A percentile compares a stretch with the other conserved stretches of the same genome.
These are phyloP conservation scores for Lepraria neglecta DNA, from an alignment of 495 filamentous ascomycete species.

Conservation along the genomic window DNA sequence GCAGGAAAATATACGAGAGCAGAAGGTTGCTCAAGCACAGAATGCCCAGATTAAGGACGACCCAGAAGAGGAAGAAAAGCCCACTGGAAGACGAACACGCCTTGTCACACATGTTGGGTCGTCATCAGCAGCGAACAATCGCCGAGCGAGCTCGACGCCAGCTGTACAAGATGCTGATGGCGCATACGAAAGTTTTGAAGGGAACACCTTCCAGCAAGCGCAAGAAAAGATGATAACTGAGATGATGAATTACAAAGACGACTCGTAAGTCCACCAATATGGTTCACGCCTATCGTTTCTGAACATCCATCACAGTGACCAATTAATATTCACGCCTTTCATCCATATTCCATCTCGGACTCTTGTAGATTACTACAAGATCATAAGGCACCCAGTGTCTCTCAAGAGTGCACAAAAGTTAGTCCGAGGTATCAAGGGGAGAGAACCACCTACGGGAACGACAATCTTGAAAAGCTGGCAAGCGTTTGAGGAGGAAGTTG, in stretches of 20 bases:
- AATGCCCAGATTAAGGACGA: conserved; percentile 33
- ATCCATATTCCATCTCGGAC: conserved; percentile 56
- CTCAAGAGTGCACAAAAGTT: conserved; percentile 64
- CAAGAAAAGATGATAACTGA: conserved; percentile 69
- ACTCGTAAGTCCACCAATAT: conserved; percentile 14
- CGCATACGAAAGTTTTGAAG: conserved; percentile 49
- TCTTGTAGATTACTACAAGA: conserved; percentile 67
- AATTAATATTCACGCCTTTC: conserved; percentile 57
- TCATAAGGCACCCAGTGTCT: conserved; percentile 68
- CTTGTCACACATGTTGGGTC: conserved; percentile 33
- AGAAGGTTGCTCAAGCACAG: conserved; percentile 34
- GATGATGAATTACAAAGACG: conserved; percentile 25
- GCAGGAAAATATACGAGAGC: conserved; percentile 24
- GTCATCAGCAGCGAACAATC: conserved; percentile 27
- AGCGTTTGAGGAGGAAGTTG: conserved; percentile 69
- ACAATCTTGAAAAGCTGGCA: conserved; percentile 73
- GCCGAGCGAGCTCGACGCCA: conserved; percentile 44
- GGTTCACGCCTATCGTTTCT: not conserved
- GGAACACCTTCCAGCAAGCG: conserved; percentile 67
- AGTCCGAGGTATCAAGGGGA: conserved; percentile 60
- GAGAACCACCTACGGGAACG: conserved; percentile 54
- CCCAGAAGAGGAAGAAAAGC: conserved; percentile 26
- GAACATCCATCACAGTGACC: conserved; percentile 34
- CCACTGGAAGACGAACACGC: conserved; percentile 20
- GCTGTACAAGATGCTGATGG: conserved; percentile 39